A percentile compares a stretch with the other conserved stretches of the same genome.
These are phyloP conservation scores for Rhynchospora pubera DNA, from an alignment of 176 grass and related monocot species.

Conservation along the genomic window DNA sequence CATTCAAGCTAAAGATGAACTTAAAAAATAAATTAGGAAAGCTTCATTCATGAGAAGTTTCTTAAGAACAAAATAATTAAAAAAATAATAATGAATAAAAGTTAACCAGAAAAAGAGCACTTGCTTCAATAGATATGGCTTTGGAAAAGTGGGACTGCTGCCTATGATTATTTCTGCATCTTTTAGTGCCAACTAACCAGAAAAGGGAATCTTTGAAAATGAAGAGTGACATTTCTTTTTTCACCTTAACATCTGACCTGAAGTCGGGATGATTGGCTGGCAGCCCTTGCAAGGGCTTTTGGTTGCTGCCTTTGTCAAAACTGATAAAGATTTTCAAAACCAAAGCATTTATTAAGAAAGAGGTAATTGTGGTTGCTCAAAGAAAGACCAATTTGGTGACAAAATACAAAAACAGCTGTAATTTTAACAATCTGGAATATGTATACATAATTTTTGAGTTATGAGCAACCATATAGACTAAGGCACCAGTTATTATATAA, in stretches of 20 bases:
- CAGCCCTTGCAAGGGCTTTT: slow-evolving; percentile 63
- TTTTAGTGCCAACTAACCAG: slow-evolving; percentile 70
- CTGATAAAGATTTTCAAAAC: slow-evolving; percentile 79
- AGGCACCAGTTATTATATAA: too few relatives aligned
- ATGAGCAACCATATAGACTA: too few relatives aligned
- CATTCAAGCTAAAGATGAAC: slow-evolving; percentile 52
- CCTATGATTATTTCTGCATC: slow-evolving; percentile 75
- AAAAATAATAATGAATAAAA: background rate
- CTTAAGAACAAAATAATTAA: background rate
- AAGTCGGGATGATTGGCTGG: slow-evolving; percentile 83
- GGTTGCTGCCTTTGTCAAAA: slow-evolving; percentile 89
- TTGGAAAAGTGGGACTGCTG: slow-evolving; percentile 42
- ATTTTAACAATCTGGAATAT: too few relatives aligned
- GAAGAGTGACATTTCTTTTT: slow-evolving; percentile 1
- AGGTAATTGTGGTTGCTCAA: background rate
- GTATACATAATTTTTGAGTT: too few relatives aligned
- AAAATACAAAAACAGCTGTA: too few relatives aligned
- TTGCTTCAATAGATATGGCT: slow-evolving; percentile 80
- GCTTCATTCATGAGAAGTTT: background rate
- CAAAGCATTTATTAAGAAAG: slow-evolving; percentile 17
- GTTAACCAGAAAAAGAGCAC: slow-evolving; percentile 76
- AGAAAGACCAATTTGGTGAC: too few relatives aligned
- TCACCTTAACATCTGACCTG: slow-evolving; percentile 77
- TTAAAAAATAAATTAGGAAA: slow-evolving; percentile 1
- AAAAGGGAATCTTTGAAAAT: slow-evolving; percentile 11